Conservation (phyloP, 345 rosid species). For the Salix suchowensis region DNA sequence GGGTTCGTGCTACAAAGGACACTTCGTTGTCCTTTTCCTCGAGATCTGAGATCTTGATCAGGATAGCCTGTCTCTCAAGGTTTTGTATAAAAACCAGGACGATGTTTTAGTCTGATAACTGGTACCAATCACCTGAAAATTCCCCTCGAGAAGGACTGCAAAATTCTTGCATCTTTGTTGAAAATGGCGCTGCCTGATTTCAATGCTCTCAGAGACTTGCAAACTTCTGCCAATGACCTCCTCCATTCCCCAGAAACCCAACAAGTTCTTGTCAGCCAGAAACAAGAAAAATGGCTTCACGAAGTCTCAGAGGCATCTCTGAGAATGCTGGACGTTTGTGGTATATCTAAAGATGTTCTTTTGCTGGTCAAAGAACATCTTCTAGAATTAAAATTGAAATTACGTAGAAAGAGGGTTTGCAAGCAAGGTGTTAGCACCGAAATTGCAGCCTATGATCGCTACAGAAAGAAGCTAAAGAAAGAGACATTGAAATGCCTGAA, state of each 20-base stretch:
- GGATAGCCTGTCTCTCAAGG: conserved; percentile 1
- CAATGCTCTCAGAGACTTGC: conserved; percentile 57
- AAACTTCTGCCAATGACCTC: conserved; percentile 64
- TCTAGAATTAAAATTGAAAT: conserved; percentile 43
- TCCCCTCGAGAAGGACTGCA: background rate
- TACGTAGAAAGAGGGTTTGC: conserved; percentile 34
- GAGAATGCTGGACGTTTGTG: conserved; percentile 64
- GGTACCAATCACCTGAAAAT: background rate
- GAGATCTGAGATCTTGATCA: conserved; percentile 26
- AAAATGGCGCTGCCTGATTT: conserved; percentile 53
- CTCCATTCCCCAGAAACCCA: conserved; percentile 57
- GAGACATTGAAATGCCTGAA: conserved; percentile 59
- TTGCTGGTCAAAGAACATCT: conserved; percentile 54
- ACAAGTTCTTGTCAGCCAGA: conserved; percentile 37
- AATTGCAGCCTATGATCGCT: conserved; percentile 44
- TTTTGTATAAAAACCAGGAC: conserved; percentile 13
- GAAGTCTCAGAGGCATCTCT: conserved; percentile 61
- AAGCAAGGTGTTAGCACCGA: conserved; percentile 40
- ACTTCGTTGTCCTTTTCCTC: conserved; percentile 41
- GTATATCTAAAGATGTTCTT: conserved; percentile 56
- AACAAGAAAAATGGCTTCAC: conserved; percentile 51
- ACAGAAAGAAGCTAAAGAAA: conserved; percentile 58
- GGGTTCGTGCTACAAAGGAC: conserved; percentile 41
- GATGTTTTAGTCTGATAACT: background rate
- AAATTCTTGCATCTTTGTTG: background rate